Evolutionary conservation across 768 basidiomycete species (phyloP).

Genomic region (Suillus subluteus): DNA sequence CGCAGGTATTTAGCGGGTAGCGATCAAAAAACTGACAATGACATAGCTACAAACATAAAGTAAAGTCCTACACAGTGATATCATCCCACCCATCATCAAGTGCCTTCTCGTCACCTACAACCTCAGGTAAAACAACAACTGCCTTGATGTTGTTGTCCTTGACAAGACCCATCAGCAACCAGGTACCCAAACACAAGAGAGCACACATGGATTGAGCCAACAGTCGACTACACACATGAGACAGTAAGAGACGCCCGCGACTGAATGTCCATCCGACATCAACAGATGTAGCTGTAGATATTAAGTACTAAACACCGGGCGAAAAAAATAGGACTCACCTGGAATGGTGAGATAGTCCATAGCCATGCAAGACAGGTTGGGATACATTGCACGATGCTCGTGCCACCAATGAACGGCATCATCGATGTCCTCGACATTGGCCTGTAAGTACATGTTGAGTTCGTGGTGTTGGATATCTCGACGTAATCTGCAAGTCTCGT

Average conservation of each 20-base stretch:
- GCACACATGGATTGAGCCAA: slow-evolving; percentile 28
- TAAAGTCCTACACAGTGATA: neutral
- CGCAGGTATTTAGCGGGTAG: neutral
- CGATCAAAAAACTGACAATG: too few relatives aligned
- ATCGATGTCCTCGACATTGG: slow-evolving; percentile 10
- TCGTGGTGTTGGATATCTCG: neutral
- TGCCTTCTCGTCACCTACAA: slow-evolving; percentile 6
- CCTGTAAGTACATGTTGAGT: slow-evolving; percentile 10
- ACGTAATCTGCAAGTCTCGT: too few relatives aligned
- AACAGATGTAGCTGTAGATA: slow-evolving; percentile 33
- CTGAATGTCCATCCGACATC: slow-evolving; percentile 36
- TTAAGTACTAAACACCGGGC: neutral
- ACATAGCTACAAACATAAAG: neutral
- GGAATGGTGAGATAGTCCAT: slow-evolving; percentile 28
- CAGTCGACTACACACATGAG: slow-evolving; percentile 29
- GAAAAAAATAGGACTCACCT: neutral
- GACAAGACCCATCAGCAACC: slow-evolving; percentile 33
- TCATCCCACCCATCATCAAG: slow-evolving; percentile 13
- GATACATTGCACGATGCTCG: slow-evolving; percentile 22
- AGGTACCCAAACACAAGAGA: slow-evolving; percentile 38
- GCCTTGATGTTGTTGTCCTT: slow-evolving; percentile 26
- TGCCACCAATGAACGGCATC: slow-evolving; percentile 26
- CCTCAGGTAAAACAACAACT: slow-evolving; percentile 3
- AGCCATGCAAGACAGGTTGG: slow-evolving; percentile 31
- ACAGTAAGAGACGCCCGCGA: slow-evolving; percentile 28